Conservation (phyloP, 768 basidiomycete genomes). For the Amanita inopinata region DNA sequence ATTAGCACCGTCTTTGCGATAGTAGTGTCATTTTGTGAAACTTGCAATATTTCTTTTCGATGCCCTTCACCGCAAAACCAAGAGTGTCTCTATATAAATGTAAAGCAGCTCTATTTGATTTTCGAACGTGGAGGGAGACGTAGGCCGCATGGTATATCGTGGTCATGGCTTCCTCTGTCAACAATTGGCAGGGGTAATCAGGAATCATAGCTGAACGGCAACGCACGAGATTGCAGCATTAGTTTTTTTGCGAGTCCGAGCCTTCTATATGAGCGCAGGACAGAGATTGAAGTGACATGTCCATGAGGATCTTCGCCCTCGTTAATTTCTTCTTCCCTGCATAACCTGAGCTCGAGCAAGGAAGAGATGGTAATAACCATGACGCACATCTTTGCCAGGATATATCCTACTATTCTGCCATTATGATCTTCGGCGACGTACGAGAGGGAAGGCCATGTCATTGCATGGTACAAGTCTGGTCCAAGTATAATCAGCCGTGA, state of each 20-base stretch:
- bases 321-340: conserved; percentile 61
- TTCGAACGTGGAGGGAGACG: conserved; percentile 88
- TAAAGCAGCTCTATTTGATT: conserved; percentile 91
- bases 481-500: conserved; percentile 15
- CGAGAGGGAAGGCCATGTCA: conserved; percentile 94
- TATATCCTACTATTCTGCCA: conserved; percentile 90
- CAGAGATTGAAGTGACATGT: conserved; percentile 95
- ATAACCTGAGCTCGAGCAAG: neutral
- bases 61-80: conserved; percentile 78
- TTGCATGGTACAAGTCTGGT: conserved; percentile 84
- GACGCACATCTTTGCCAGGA: conserved; percentile 87
- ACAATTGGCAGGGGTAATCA: conserved; percentile 1
- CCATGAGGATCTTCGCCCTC: conserved; percentile 71
- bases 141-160: conserved; percentile 77
- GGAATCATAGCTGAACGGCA: neutral
- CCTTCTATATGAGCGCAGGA: conserved; percentile 82
- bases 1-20: neutral
- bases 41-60: conserved; percentile 90
- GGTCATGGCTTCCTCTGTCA: conserved; percentile 83
- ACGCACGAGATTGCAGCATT: conserved; percentile 89
- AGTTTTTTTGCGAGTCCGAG: conserved; percentile 91
- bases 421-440: conserved; percentile 90
- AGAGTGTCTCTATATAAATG: conserved; percentile 83
- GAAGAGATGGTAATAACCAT: too few relatives aligned
- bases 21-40: conserved; percentile 6